These are phyloP conservation scores for Lactifluus hygrophoroides DNA, from an alignment of 768 basidiomycete species.

Conservation along the genomic window DNA sequence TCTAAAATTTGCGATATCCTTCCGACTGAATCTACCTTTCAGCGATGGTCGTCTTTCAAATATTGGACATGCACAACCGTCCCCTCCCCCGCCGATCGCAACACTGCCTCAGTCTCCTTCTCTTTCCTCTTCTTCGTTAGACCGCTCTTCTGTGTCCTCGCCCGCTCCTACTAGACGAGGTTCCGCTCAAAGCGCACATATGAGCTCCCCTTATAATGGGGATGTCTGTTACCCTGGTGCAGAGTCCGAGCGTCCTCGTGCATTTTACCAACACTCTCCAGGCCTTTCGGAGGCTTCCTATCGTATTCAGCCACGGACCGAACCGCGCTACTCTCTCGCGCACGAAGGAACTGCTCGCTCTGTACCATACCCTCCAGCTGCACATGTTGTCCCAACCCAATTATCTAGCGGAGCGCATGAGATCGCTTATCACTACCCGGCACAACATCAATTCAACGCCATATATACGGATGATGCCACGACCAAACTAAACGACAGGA, in stretches of 20 bases:
- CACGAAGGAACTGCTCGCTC: conserved; percentile 13
- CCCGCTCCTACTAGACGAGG: conserved; percentile 41
- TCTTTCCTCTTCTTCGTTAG: conserved; percentile 48
- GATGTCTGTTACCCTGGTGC: conserved; percentile 13
- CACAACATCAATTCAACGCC: conserved; percentile 32
- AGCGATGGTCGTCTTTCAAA: conserved; percentile 38
- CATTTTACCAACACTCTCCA: conserved; percentile 11
- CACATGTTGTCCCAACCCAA: conserved; percentile 24
- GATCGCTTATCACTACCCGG: conserved; percentile 32
- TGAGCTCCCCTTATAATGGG: conserved; percentile 34
- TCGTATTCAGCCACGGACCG: conserved; percentile 20
- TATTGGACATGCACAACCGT: conserved; percentile 29
- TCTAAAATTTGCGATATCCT: conserved; percentile 14
- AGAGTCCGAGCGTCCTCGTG: conserved; percentile 15
- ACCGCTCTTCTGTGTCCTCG: conserved; percentile 52
- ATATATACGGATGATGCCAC: conserved; percentile 70
- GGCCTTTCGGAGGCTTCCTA: conserved; percentile 2
- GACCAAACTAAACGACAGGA: conserved; percentile 70
- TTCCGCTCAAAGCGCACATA: conserved; percentile 30
- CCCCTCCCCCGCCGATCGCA: conserved; percentile 39
- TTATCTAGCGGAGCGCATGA: conserved; percentile 14
- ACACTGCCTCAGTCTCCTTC: conserved; percentile 52
- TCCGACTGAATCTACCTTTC: conserved; percentile 24
- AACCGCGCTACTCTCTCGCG: conserved; percentile 12
- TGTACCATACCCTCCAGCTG: conserved; percentile 21